Evolutionary conservation across 768 basidiomycete species (phyloP), one percentile per base, ranked within the genome.

Genomic region (Leucocoprinus birnbaumii): DNA sequence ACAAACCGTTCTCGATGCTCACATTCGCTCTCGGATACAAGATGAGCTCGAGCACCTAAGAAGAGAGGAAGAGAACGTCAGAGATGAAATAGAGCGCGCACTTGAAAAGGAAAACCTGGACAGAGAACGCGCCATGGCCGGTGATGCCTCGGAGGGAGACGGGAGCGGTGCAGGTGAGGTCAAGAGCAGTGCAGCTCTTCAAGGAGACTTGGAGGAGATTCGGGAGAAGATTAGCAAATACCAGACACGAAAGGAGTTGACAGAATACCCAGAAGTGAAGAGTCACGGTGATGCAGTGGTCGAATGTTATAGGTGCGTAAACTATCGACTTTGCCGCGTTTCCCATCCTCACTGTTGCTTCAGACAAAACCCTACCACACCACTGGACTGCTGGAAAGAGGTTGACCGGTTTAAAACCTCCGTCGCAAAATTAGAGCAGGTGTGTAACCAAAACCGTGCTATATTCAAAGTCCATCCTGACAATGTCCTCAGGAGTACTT

Each of bases 81-180:
- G 80, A 41, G 72, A 75, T 45, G 82, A 91, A 71, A 92, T 95
- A 31, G 87, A 90, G 63, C 73, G 67, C 27, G 90, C 89, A 1
- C 74, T 95, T 46, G 89, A 94, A 74, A 87, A 85, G 73, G 92
- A 94, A 73, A 95, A 94, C 70, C 68, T 94, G 48, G 89, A 93
- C 68, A 78, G 80, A 55, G 91, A 94, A 70, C 78, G 74, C 60
- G 67, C 69, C 24, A 76, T 80, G 74, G 76, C 77, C 14, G 80
- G 78, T 34, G 71, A 70, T 11, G 66, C 66, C 26, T 69, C 73
- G 49, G 74, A 69, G 19, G 65, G 59, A 9, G 70, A 66, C 44
- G 75, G 68, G 34, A 72, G 58, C 26, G 58, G 65, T 8, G 62
- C 71, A 26, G 78, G 76, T 18, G 74, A 74, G 25, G 64, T 84